These are phyloP conservation scores for Coemansia sp. DNA, from an alignment of 192 early-diverging fungal genomes.

Conservation along the genomic window DNA sequence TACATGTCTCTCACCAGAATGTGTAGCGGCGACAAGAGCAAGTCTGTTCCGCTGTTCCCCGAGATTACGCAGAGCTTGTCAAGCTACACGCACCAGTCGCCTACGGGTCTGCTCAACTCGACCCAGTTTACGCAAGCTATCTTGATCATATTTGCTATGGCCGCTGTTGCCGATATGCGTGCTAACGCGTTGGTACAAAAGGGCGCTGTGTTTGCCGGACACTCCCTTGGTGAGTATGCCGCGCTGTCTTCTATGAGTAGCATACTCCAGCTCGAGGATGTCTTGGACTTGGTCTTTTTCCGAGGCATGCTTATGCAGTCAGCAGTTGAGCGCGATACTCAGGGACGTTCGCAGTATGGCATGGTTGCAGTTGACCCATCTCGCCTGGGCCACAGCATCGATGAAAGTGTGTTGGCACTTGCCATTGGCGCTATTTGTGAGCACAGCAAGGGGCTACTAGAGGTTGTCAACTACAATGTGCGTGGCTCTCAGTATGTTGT, in stretches of 20 bases:
- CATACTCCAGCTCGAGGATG: conserved; percentile 73
- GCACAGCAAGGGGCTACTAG: conserved; percentile 67
- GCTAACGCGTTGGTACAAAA: conserved; percentile 75
- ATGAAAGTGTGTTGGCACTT: conserved; percentile 66
- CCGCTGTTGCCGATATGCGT: conserved; percentile 83
- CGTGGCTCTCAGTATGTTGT: conserved; percentile 92
- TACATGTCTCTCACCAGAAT: conserved; percentile 55
- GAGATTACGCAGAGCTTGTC: conserved; percentile 67
- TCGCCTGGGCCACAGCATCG: conserved; percentile 68
- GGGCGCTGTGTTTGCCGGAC: conserved; percentile 83
- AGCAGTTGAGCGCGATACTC: conserved; percentile 74
- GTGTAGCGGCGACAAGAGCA: too few species aligned
- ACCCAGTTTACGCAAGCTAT: conserved; percentile 94
- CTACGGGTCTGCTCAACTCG: conserved; percentile 77
- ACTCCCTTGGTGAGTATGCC: conserved; percentile 91
- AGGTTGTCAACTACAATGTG: conserved; percentile 95
- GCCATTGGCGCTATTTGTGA: conserved; percentile 76
- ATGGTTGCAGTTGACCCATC: conserved; percentile 93
- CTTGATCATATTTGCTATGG: conserved; percentile 81
- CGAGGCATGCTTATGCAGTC: conserved; percentile 96
- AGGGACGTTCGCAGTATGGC: conserved; percentile 84
- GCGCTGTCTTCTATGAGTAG: conserved; percentile 77
- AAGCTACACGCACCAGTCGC: conserved; percentile 79
- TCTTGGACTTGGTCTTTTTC: conserved; percentile 89
- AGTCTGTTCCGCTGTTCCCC: neutral